Percentiles rank a stretch among this genome's conserved stretches.
Evolutionary conservation across 2,329 filamentous ascomycete genomes (phyloP).

Genomic region (Verticillium nonalfalfae): DNA sequence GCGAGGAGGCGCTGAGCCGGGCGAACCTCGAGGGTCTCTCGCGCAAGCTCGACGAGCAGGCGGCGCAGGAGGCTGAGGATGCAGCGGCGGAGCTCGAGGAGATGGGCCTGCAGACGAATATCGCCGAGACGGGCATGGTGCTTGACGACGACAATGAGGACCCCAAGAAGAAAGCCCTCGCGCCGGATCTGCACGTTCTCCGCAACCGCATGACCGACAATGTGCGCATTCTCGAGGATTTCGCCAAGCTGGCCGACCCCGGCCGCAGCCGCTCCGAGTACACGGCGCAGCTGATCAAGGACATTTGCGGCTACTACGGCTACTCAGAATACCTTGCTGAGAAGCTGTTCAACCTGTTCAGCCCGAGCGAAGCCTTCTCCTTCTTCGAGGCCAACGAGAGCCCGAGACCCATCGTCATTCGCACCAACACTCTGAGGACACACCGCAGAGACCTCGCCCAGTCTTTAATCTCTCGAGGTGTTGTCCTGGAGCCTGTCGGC

Average conservation of each 20-base stretch:
- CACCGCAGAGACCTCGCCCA: constrained; percentile 78
- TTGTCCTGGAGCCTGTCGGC: constrained; percentile 91
- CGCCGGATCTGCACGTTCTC: constrained; percentile 85
- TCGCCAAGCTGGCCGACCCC: constrained; percentile 72
- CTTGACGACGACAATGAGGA: constrained; percentile 58
- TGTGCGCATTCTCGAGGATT: constrained; percentile 84
- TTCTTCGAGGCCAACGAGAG: constrained; percentile 99
- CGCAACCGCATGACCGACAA: constrained; percentile 88
- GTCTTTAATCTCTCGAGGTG: constrained; percentile 89
- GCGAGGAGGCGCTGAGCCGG: constrained; percentile 84
- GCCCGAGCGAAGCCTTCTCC: constrained; percentile 87
- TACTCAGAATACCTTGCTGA: constrained; percentile 93
- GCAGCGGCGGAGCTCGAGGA: constrained; percentile 83
- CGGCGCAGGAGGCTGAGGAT: constrained; percentile 72
- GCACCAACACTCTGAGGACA: constrained; percentile 88
- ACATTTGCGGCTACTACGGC: constrained; percentile 94
- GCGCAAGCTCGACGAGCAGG: constrained; percentile 71
- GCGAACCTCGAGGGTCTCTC: constrained; percentile 95
- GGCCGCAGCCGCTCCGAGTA: constrained; percentile 84
- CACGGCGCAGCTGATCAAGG: constrained; percentile 76
- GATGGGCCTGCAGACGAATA: constrained; percentile 86
- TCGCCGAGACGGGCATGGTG: constrained; percentile 67
- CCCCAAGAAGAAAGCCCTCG: constrained; percentile 55
- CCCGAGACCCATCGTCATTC: constrained; percentile 85
- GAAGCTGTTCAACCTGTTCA: constrained; percentile 90